Evolutionary conservation across 2,329 filamentous ascomycete genomes (phyloP).

Genomic region (Hortaea werneckii): DNA sequence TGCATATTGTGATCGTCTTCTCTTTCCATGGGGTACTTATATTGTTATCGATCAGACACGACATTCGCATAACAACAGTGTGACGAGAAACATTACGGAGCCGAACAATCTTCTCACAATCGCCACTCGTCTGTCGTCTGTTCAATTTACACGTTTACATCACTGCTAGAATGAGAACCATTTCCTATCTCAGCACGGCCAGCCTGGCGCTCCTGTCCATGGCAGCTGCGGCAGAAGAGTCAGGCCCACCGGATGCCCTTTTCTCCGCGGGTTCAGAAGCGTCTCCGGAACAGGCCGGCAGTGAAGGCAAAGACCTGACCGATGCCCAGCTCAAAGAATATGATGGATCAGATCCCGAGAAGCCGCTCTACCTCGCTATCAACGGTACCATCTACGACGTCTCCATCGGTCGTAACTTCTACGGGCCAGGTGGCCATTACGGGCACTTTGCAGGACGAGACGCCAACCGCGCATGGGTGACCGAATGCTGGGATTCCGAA

Average conservation of each 20-base stretch:
- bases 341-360: conserved; percentile 15
- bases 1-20: too few relatives aligned
- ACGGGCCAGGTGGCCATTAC: conserved; percentile 23
- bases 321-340: conserved; percentile 16
- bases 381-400: conserved; percentile 25
- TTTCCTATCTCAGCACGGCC: neutral
- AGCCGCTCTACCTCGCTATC: conserved; percentile 22
- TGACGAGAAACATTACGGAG: too few relatives aligned
- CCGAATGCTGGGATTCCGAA: conserved; percentile 21
- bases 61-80: too few relatives aligned
- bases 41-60: too few relatives aligned
- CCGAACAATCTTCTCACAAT: too few relatives aligned
- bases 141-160: too few relatives aligned
- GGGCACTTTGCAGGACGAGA: conserved; percentile 21
- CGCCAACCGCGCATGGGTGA: conserved; percentile 22
- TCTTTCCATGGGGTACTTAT: too few relatives aligned
- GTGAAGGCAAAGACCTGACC: conserved; percentile 4
- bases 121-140: too few relatives aligned
- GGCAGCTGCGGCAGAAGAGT: neutral
- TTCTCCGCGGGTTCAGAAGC: neutral
- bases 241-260: neutral
- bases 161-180: neutral
- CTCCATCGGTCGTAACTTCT: conserved; percentile 18
- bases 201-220: neutral
- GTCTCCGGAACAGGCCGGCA: neutral